Percentiles rank a stretch among this genome's conserved stretches.
Evolutionary conservation across 2,329 filamentous ascomycete genomes (phyloP).

Genomic region (Botrytis porri): DNA sequence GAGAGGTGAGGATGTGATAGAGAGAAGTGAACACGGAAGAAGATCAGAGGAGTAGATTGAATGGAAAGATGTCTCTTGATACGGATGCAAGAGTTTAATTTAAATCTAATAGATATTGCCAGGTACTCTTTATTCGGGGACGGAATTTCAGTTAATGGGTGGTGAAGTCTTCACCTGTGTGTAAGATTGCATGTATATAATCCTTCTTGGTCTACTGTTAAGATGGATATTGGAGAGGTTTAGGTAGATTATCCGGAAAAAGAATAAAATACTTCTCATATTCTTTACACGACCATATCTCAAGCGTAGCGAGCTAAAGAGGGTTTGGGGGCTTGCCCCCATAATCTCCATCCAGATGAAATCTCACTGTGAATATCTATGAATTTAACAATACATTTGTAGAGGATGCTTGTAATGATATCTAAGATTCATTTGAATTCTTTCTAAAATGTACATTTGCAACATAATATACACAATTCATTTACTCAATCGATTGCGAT

Average conservation of each 20-base stretch:
- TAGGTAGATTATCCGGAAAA: not conserved
- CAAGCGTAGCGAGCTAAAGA: not conserved
- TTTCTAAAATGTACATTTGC: conserved; percentile 6
- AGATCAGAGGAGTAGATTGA: not conserved
- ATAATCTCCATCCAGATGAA: not conserved
- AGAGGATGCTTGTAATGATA: not conserved
- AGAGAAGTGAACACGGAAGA: not conserved
- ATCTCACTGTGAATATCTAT: not conserved
- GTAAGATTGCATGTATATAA: not conserved
- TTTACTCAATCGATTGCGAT: not conserved
- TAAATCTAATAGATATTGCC: not conserved
- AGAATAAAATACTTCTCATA: not conserved
- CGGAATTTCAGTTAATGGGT: not conserved
- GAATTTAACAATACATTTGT: not conserved
- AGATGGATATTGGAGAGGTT: no score
- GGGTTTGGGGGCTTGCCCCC: not conserved
- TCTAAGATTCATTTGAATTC: not conserved
- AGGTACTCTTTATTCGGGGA: not conserved
- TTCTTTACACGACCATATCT: not conserved
- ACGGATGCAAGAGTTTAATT: not conserved
- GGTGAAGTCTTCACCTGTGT: not conserved
- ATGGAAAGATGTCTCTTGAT: not conserved
- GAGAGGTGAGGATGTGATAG: not conserved
- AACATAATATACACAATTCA: conserved; percentile 15
- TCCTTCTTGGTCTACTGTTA: not conserved